Base-by-base conservation (phyloP, 2,329 filamentous ascomycete species). In the Pleurostoma richardsiae region DNA sequence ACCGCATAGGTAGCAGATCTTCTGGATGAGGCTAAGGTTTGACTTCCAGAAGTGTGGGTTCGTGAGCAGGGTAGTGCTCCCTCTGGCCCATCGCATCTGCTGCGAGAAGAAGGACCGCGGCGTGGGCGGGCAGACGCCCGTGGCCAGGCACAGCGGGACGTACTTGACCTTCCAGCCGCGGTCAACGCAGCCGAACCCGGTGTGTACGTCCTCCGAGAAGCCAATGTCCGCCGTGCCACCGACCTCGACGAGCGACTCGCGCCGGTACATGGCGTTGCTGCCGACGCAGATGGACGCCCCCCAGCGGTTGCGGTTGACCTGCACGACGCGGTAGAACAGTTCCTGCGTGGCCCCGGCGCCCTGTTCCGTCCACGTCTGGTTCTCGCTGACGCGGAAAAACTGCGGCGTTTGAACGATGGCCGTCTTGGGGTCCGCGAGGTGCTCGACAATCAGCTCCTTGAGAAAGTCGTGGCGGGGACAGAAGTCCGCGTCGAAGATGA, bases 341-440 rank as follows among this genome's bases (percentile, higher is more conserved):
- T 71, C 68, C 49, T 70, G 67, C 3, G 66, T 66, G 1, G 65
- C 64, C 5, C 67, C 67, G 1, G 67, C 68, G 10, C 68, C 68
- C 55, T 71, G 68, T 56, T 71, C 68, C 4, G 69, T 65, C 68
- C 68, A 71, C 1, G 67, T 68, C 53, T 71, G 68, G n/a, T 67
- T 61, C 5, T 58, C 55, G 0, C 57, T 60, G 26, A 66, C 61
- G 30, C 68, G 59, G 52, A 71, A 71, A 54, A 65, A 71, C 51
- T 71, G 68, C 4, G 68, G 68, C 30, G 61, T 67, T 53, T 71
- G 68, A 27, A 71, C 58, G 36, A 71, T 68, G 19, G 67, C 66
- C 10, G 60, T 65, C 50, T 65, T 62, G 10, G 57, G 54, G 43
- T 70, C 64, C 6, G 59, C 65, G 43, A 69, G 52, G 46, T 69